Percentiles rank a stretch among this genome's conserved stretches.
phyloP scores from a whole-genome alignment of 1,284 basidiomycete species.

The Cystobasidiaceae sp. region DNA sequence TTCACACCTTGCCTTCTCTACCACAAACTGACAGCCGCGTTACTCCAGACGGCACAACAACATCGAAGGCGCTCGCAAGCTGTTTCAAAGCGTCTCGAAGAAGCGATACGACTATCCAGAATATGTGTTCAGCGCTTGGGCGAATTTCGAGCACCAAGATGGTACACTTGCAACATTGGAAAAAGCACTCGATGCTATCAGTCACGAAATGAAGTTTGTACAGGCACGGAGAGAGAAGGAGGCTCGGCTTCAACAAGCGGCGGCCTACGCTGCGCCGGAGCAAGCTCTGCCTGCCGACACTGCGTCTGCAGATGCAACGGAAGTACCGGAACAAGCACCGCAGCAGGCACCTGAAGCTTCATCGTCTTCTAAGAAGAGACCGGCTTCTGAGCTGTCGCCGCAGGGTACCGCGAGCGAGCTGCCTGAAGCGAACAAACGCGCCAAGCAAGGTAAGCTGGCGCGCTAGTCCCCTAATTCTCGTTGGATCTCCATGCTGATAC shows the following conservation, averaged over 20 bases:
- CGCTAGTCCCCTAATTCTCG: too few species aligned
- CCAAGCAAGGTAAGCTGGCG: too few species aligned
- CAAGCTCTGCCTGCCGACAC: constrained; percentile 53
- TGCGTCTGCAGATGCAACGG: not conserved
- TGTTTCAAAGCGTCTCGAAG: constrained; percentile 59
- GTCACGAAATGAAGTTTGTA: constrained; percentile 55
- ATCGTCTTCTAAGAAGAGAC: too few species aligned
- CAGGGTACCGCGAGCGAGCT: too few species aligned
- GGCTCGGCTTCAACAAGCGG: constrained; percentile 25
- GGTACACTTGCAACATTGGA: constrained; percentile 68
- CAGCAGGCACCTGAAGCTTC: too few species aligned
- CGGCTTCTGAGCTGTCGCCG: too few species aligned
- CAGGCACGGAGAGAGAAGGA: constrained; percentile 64
- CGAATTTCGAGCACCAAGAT: constrained; percentile 74
- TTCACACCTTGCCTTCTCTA: constrained; percentile 52
- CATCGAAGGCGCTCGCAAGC: constrained; percentile 58
- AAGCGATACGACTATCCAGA: constrained; percentile 87
- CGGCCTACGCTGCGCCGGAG: constrained; percentile 45
- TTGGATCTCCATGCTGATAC: not conserved
- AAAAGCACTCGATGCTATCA: constrained; percentile 50
- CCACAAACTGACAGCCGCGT: constrained; percentile 34
- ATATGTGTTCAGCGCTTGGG: constrained; percentile 80
- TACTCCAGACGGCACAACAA: constrained; percentile 36
- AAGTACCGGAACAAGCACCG: not conserved
- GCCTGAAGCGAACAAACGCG: too few species aligned